Base-by-base conservation (phyloP, 192 early-diverging fungal species). In the Funneliformis geosporum region DNA sequence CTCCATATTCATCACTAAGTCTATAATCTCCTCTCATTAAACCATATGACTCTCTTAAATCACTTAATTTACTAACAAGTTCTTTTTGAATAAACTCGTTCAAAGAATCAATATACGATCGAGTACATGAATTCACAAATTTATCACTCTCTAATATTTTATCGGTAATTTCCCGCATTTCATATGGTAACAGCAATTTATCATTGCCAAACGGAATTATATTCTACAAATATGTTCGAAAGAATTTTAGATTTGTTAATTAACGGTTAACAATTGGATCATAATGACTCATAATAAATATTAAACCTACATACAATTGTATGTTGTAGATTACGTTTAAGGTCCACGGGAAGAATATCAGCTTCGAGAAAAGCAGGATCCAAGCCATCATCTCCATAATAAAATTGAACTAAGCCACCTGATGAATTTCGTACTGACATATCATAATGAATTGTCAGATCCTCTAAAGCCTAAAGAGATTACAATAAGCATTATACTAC, bases 281-380 rank as follows among this genome's bases (percentile, higher is more conserved):
- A 33, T 27, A 4, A 21, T 18, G 8, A 40, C 8, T 42, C 10
- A 40, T n/a, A 42, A 59, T n/a, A 60, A 38, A 61, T 60, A 75
- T 4, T 21, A 40, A 38, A 75, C 43, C 75, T 55, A 82, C 73
- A 47, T 70, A 81, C 79, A 73, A 77, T 82, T 60, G 73, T 76
- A 79, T 96, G 93, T 64, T 87, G 82, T 86, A 97, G 88, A 84
- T 94, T 96, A 78, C 97, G 91, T 33, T 85, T 84, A 75, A 96
- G 97, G 68, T 95, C 89, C 11, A 99, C 97, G 1, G 98, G 98
- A 27, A 92, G 89, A 62, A 90, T 90, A 50, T 93, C 92, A 64
- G 95, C 96, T 84, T 99, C 98, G 68, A 99, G 92, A 27, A 86
- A 92, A 80, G 94, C 93, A 6, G 97, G 98, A 83, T 99, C 98